Evolutionary conservation across 768 basidiomycete species (phyloP).

Genomic region (Mycena crocata): DNA sequence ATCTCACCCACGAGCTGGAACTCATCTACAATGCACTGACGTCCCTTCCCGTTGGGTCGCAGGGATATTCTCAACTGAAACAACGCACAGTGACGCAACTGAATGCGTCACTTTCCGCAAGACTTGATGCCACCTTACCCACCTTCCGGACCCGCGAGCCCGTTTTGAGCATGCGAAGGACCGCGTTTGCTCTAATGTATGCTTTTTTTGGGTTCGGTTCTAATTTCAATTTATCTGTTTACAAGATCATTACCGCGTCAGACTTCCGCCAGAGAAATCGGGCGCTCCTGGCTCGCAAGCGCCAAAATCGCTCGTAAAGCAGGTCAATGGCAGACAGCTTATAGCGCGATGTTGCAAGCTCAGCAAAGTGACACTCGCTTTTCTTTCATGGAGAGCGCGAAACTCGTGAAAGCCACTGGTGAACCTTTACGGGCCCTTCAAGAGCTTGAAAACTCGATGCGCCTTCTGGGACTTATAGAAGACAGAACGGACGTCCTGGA

Average conservation of each 20-base stretch:
- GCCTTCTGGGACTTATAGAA: slow-evolving; percentile 58
- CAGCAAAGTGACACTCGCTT: slow-evolving; percentile 77
- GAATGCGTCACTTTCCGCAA: slow-evolving; percentile 64
- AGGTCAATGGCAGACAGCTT: slow-evolving; percentile 95
- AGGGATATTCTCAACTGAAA: slow-evolving; percentile 48
- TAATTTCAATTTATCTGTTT: slow-evolving; percentile 21
- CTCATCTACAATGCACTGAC: slow-evolving; percentile 63
- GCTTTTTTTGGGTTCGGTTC: slow-evolving; percentile 38
- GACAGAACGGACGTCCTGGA: slow-evolving; percentile 61
- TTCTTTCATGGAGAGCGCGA: slow-evolving; percentile 91
- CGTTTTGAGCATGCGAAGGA: slow-evolving; percentile 88
- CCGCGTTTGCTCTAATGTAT: slow-evolving; percentile 81
- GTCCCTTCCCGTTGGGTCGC: slow-evolving; percentile 51
- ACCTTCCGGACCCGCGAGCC: slow-evolving; percentile 91
- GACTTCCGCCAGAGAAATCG: slow-evolving; percentile 69
- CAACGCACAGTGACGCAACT: slow-evolving; percentile 55
- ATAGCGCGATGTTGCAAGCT: slow-evolving; percentile 94
- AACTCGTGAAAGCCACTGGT: slow-evolving; percentile 81
- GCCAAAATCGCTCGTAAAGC: slow-evolving; percentile 98
- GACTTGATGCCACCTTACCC: slow-evolving; percentile 84
- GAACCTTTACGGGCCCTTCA: slow-evolving; percentile 88
- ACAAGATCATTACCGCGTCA: slow-evolving; percentile 46
- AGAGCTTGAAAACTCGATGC: slow-evolving; percentile 85
- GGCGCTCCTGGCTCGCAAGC: slow-evolving; percentile 89
- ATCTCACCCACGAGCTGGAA: slow-evolving; percentile 88